A percentile compares a stretch with the other conserved stretches of the same genome.
Evolutionary conservation across 2,329 filamentous ascomycete genomes (phyloP).

Genomic region (Colletotrichum horii): DNA sequence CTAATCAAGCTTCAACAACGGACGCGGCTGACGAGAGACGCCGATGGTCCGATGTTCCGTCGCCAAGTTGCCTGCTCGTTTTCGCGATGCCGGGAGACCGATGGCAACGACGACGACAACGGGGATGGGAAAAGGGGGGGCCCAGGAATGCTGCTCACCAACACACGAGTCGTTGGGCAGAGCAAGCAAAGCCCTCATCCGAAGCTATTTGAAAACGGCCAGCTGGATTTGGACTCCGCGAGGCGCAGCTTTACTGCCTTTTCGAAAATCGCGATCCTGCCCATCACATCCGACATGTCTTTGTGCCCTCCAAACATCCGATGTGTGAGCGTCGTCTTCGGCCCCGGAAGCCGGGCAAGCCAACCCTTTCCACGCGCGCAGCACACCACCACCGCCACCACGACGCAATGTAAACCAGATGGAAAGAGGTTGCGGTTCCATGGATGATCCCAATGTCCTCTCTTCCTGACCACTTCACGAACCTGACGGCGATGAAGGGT

Average conservation of each 20-base stretch:
- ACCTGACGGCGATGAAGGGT: background rate
- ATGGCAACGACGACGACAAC: background rate
- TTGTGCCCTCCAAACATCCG: slow-evolving; percentile 7
- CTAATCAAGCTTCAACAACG: background rate
- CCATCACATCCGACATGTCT: background rate
- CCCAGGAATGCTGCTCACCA: background rate
- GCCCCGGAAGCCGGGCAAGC: background rate
- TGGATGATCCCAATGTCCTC: background rate
- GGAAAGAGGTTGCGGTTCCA: background rate
- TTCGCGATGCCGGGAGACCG: background rate
- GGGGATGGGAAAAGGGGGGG: background rate
- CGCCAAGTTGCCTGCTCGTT: background rate
- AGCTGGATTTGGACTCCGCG: background rate
- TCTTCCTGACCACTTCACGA: background rate
- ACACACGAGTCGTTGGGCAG: background rate
- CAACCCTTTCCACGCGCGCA: background rate
- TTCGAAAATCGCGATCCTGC: background rate
- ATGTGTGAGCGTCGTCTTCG: slow-evolving; percentile 2
- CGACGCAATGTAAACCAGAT: background rate
- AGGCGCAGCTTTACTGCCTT: background rate
- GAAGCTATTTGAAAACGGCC: background rate
- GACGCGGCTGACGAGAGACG: background rate
- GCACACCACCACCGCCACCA: background rate
- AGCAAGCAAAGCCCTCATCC: background rate
- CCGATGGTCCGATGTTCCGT: background rate